Percentiles rank a stretch among this genome's conserved stretches.
phyloP scores from a whole-genome alignment of 306 rosid species.

The Canavalia ensiformis region DNA sequence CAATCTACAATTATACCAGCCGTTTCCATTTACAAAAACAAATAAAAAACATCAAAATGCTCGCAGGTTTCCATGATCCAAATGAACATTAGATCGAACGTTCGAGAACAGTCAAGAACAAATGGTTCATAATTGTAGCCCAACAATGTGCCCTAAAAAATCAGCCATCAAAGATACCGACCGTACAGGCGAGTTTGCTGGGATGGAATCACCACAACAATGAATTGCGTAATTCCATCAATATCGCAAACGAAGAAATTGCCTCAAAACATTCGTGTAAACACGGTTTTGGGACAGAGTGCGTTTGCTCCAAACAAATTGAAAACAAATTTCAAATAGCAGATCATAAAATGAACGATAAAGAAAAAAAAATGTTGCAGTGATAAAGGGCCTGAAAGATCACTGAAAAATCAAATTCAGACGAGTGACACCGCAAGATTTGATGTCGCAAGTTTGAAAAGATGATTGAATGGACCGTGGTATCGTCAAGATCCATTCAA shows the following conservation, averaged over 20 bases:
- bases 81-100: neutral
- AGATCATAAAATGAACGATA: neutral
- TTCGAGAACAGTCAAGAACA: neutral
- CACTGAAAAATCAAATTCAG: constrained; percentile 61
- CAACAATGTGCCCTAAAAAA: constrained; percentile 61
- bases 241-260: constrained; percentile 93
- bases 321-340: neutral
- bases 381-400: constrained; percentile 75
- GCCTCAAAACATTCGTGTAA: constrained; percentile 70
- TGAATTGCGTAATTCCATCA: neutral
- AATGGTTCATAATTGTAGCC: constrained; percentile 39
- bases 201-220: constrained; percentile 32
- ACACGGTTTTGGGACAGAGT: constrained; percentile 81
- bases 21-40: too few species aligned
- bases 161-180: neutral
- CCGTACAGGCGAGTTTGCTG: constrained; percentile 51
- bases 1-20: too few species aligned
- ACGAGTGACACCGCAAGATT: constrained; percentile 73
- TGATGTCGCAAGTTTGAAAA: constrained; percentile 67
- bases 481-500: constrained; percentile 55
- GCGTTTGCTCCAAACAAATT: constrained; percentile 68
- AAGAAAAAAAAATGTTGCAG: constrained; percentile 51
- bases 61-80: neutral
- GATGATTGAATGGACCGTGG: constrained; percentile 52
- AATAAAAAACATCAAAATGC: too few species aligned